Evolutionary conservation across 768 basidiomycete genomes (phyloP).

Genomic region (Termitomyces sp.): DNA sequence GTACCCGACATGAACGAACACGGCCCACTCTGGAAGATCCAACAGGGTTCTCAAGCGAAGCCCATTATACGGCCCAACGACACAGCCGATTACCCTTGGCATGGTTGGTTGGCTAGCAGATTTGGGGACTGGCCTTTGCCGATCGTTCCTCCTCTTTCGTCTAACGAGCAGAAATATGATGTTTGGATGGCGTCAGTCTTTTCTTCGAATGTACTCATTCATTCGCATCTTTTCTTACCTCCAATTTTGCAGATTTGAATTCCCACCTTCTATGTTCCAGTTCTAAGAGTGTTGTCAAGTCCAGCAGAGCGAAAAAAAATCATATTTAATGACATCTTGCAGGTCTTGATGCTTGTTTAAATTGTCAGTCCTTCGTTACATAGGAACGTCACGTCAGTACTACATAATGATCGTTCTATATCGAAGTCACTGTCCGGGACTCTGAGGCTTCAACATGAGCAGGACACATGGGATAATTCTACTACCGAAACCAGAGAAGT

Average conservation of each 20-base stretch:
- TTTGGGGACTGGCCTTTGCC: not conserved
- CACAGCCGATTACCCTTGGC: not conserved
- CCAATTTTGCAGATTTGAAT: not conserved
- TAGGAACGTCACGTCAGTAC: too few species aligned
- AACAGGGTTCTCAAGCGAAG: not conserved
- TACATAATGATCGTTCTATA: too few species aligned
- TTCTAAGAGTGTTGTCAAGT: not conserved
- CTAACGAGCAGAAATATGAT: not conserved
- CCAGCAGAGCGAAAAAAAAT: not conserved
- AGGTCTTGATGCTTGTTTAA: not conserved
- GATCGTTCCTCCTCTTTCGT: not conserved
- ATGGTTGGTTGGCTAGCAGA: not conserved
- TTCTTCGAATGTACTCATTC: too few species aligned
- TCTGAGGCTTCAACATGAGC: not conserved
- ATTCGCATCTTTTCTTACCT: not conserved
- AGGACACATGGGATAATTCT: too few species aligned
- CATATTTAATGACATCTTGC: not conserved
- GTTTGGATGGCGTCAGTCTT: constrained; percentile 1
- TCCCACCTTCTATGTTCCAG: not conserved
- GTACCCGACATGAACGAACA: not conserved
- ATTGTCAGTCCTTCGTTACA: not conserved
- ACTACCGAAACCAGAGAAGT: too few species aligned
- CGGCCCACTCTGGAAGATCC: not conserved
- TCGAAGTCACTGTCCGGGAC: not conserved
- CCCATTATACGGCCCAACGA: not conserved